These are phyloP conservation scores for Fusarium sp. DNA, from an alignment of 2,329 filamentous ascomycete genomes.

Conservation along the genomic window DNA sequence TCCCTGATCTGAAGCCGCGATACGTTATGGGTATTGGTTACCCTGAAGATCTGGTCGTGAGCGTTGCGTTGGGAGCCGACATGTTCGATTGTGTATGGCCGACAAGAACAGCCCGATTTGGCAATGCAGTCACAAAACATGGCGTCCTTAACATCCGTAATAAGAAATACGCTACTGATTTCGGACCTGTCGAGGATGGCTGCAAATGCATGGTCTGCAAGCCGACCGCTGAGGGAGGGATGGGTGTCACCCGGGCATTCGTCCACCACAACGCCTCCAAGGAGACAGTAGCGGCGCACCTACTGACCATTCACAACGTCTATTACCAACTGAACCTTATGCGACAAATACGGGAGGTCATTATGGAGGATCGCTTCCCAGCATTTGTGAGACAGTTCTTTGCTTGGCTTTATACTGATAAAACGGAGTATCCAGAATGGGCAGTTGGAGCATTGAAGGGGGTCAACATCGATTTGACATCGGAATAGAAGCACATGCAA, in stretches of 20 bases:
- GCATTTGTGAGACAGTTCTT: conserved; percentile 85
- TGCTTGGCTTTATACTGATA: conserved; percentile 71
- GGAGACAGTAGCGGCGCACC: conserved; percentile 89
- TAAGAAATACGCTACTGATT: conserved; percentile 80
- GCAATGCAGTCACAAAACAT: conserved; percentile 86
- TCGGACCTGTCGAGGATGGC: conserved; percentile 83
- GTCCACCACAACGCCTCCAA: conserved; percentile 93
- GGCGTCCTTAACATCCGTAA: conserved; percentile 90
- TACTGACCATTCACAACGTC: conserved; percentile 94
- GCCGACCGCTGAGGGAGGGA: conserved; percentile 72
- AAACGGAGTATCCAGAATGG: conserved; percentile 82
- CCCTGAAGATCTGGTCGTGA: conserved; percentile 94
- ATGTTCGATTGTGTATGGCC: conserved; percentile 99
- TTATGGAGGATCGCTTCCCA: conserved; percentile 85
- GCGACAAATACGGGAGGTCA: conserved; percentile 78
- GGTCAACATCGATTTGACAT: conserved; percentile 78
- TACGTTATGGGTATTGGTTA: conserved; percentile 99
- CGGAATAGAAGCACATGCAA: conserved; percentile 31
- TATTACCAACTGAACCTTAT: conserved; percentile 92
- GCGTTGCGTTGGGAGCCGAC: conserved; percentile 92
- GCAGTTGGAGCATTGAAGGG: conserved; percentile 80
- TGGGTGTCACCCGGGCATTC: conserved; percentile 89
- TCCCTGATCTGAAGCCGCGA: conserved; percentile 93
- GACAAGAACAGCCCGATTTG: conserved; percentile 93
- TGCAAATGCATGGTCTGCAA: conserved; percentile 86